These are phyloP conservation scores for Gloeophyllum trabeum DNA, from an alignment of 768 basidiomycete species.

Conservation along the genomic window DNA sequence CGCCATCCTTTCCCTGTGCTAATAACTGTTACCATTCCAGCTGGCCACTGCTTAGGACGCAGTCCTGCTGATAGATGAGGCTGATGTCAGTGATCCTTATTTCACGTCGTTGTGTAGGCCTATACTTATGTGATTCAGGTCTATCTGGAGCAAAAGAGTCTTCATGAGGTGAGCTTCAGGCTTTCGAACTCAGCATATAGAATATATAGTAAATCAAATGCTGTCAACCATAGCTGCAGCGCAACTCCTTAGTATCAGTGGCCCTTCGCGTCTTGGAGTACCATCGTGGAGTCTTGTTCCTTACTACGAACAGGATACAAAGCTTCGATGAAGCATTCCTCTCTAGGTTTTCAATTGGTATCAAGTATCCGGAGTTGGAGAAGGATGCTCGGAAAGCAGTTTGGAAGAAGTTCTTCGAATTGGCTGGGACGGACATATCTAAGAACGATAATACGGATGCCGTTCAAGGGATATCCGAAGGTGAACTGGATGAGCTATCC, in stretches of 20 bases:
- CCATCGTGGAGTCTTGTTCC: slow-evolving; percentile 25
- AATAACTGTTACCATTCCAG: slow-evolving; percentile 27
- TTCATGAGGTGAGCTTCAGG: background rate
- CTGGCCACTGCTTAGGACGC: slow-evolving; percentile 14
- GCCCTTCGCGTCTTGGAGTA: slow-evolving; percentile 21
- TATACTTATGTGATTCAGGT: background rate
- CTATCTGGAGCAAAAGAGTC: background rate
- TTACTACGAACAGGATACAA: slow-evolving; percentile 29
- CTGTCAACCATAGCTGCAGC: slow-evolving; percentile 7
- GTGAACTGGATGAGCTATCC: slow-evolving; percentile 14
- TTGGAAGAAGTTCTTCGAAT: slow-evolving; percentile 17
- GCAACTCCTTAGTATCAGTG: slow-evolving; percentile 16
- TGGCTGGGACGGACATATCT: slow-evolving; percentile 8
- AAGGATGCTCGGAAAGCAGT: slow-evolving; percentile 9
- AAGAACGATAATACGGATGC: background rate
- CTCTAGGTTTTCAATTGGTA: slow-evolving; percentile 17
- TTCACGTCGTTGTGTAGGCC: background rate
- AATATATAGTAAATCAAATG: background rate
- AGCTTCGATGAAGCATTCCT: slow-evolving; percentile 62
- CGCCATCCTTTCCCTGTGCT: background rate
- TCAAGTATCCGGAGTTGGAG: slow-evolving; percentile 17
- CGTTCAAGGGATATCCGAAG: slow-evolving; percentile 1
- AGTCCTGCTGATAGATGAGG: slow-evolving; percentile 14
- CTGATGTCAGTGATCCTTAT: slow-evolving; percentile 7
- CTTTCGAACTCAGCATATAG: background rate